A percentile compares a stretch with the other conserved stretches of the same genome.
These are phyloP conservation scores for Amoebophrya sp. DNA, from an alignment of 169 alveolate species.

Conservation along the genomic window DNA sequence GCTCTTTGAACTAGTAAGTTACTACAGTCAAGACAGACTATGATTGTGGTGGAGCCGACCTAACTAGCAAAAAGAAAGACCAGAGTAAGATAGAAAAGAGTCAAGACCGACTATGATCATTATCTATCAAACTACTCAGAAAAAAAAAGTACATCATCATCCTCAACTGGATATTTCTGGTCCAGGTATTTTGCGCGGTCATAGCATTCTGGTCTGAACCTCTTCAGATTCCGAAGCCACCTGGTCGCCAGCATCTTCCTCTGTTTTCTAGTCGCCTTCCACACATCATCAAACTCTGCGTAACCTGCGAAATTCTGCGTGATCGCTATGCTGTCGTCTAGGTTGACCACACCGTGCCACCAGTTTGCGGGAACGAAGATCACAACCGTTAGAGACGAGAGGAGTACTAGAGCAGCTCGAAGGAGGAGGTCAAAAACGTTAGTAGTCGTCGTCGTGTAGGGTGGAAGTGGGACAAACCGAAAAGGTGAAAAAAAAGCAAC, in stretches of 20 bases:
- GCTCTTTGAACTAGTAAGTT: too few relatives aligned
- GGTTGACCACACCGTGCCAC: constrained; percentile 76
- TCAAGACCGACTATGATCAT: too few relatives aligned
- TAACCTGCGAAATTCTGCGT: constrained; percentile 46
- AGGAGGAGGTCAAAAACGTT: too few relatives aligned
- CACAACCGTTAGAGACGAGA: too few relatives aligned
- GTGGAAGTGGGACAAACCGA: too few relatives aligned
- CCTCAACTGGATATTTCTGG: neutral
- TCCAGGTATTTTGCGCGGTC: neutral
- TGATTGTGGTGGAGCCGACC: too few relatives aligned
- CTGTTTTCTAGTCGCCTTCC: constrained; percentile 29
- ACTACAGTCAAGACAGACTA: too few relatives aligned
- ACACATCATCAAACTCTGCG: constrained; percentile 37
- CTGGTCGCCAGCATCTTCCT: neutral
- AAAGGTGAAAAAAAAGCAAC: too few relatives aligned
- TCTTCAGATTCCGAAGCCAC: neutral
- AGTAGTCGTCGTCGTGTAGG: too few relatives aligned
- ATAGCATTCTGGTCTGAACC: constrained; percentile 7
- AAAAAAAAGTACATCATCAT: neutral
- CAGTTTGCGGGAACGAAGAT: constrained; percentile 65
- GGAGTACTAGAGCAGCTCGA: too few relatives aligned
- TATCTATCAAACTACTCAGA: neutral
- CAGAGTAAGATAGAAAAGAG: too few relatives aligned
- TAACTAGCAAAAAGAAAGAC: too few relatives aligned
- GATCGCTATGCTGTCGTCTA: constrained; percentile 59